These are phyloP conservation scores for Termitomyces sp. DNA, from an alignment of 768 basidiomycete genomes.

Conservation along the genomic window DNA sequence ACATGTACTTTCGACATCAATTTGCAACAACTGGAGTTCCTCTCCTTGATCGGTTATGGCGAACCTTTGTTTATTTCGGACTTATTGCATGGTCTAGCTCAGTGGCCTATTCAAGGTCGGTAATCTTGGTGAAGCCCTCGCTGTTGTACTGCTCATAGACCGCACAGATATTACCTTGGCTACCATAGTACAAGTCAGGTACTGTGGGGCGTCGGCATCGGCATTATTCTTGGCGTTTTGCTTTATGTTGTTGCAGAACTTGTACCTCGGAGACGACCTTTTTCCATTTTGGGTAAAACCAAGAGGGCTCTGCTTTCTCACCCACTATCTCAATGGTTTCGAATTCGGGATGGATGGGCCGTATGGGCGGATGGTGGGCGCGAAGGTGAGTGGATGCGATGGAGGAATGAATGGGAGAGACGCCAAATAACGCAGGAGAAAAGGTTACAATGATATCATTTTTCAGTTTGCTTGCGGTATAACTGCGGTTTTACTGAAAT, in stretches of 20 bases:
- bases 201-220: slow-evolving; percentile 69
- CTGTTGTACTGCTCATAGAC: background rate
- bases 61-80: slow-evolving; percentile 39
- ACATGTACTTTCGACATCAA: slow-evolving; percentile 65
- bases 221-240: slow-evolving; percentile 43
- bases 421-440: slow-evolving; percentile 18
- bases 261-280: slow-evolving; percentile 49
- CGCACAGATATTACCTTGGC: slow-evolving; percentile 54
- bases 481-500: background rate
- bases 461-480: background rate
- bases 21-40: slow-evolving; percentile 49
- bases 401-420: slow-evolving; percentile 56
- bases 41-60: slow-evolving; percentile 49
- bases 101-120: slow-evolving; percentile 79
- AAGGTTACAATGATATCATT: slow-evolving; percentile 12
- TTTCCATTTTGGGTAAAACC: slow-evolving; percentile 44
- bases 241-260: slow-evolving; percentile 57
- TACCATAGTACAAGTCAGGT: slow-evolving; percentile 77
- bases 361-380: slow-evolving; percentile 78
- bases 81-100: slow-evolving; percentile 51
- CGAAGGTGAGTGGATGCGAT: slow-evolving; percentile 64
- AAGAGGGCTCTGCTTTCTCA: slow-evolving; percentile 50
- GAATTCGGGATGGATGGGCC: slow-evolving; percentile 77
- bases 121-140: background rate
- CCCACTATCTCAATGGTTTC: slow-evolving; percentile 58